Evolutionary conservation across 306 rosid species (phyloP).

Genomic region (Aeschynomene evenia): DNA sequence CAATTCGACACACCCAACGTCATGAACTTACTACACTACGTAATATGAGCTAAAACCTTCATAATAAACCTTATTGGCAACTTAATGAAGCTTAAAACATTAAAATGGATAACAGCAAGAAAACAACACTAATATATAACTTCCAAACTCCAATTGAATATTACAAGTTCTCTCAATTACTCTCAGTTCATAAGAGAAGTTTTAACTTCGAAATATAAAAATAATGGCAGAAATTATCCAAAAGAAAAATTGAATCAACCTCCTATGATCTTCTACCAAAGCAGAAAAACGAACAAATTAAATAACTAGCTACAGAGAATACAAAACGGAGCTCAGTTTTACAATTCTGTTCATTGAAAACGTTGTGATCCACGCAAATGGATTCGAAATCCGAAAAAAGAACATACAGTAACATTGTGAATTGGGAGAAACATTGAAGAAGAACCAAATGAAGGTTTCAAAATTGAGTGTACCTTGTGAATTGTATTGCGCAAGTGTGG

Average conservation of each 20-base stretch:
- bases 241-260: not conserved
- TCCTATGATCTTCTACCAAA: not conserved
- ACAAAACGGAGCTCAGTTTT: constrained; percentile 21
- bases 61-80: not conserved
- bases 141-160: constrained; percentile 10
- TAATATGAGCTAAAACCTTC: not conserved
- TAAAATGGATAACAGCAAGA: not conserved
- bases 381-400: constrained; percentile 1
- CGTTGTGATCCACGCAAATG: constrained; percentile 3
- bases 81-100: not conserved
- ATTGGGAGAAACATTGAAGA: not conserved
- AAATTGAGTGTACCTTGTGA: constrained; percentile 26
- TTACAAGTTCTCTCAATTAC: not conserved
- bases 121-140: not conserved
- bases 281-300: not conserved
- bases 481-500: not conserved
- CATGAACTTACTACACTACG: not conserved
- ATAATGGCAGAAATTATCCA: not conserved
- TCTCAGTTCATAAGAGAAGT: not conserved
- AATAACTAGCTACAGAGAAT: not conserved
- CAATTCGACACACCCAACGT: constrained; percentile 24
- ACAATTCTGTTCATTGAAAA: not conserved
- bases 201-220: constrained; percentile 20
- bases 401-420: not conserved
- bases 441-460: constrained; percentile 10